Base-by-base conservation (phyloP, 306 rosid genomes). In the Ormosia semicastrata region DNA sequence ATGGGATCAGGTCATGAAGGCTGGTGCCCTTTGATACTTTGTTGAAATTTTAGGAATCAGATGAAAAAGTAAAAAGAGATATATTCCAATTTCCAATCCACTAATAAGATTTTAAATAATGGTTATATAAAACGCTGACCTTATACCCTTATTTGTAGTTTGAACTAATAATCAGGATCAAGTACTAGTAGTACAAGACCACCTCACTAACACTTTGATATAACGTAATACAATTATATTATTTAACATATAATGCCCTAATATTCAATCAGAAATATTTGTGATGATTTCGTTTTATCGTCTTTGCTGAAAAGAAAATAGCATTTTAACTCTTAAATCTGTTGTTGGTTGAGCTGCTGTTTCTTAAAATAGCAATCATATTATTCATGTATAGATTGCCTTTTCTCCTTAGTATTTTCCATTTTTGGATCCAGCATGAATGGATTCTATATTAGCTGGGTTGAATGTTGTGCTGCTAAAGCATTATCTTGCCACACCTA, bases 321-420 rank as follows among this genome's bases (percentile, higher is more conserved):
- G 57, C 30, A 40, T 46, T 17, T 73, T 81, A 46, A 56, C 73
- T 29, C 68, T 57, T 24, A 47, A 81, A 73, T 53, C 34, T 37
- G 40, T 7, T 76, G 33, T 46, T 56, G 17, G 79, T 13, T 52
- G 15, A 41, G 68, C 47, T 65, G 33, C 49, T 41, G 2, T 62
- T 24, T 73, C 66, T 39, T 81, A 41, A 56, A 73, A 73, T 56
- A 15, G 24, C 29, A 15, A 40, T 74, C 67, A 5, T 29, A 57
- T 12, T 39, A 7, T 40, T 18, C 49, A 66, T 57, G 41, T 12
- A 18, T 57, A 12, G 37, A 29, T 3, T 34, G 49, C 15, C 49
- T 53, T 9, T 53, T 34, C 6, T 53, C 36, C 15, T 53, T 72
- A 34, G 11, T 72, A 40, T 52, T 34, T 72, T 8, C 17, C 24